Base-by-base conservation (phyloP, 768 basidiomycete genomes). In the Sporobolomyces roseus region DNA sequence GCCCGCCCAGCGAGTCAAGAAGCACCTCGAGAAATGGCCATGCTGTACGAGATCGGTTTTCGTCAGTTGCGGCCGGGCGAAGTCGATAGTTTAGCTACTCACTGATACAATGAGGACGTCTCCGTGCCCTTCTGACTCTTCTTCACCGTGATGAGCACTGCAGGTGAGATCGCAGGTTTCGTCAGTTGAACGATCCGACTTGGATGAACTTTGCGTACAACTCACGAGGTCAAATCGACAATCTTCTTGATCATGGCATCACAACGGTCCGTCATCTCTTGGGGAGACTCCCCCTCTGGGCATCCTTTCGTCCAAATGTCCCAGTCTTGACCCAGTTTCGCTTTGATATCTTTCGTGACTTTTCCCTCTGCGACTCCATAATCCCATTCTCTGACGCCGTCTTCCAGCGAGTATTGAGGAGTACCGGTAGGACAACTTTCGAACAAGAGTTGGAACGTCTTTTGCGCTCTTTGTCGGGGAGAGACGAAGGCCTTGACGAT, bases 71-170 rank as follows among this genome's bases (percentile, higher is more conserved):
- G n/a, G n/a, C n/a, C n/a, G n/a, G n/a, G n/a, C n/a, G n/a, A n/a
- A n/a, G n/a, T n/a, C n/a, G n/a, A n/a, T n/a, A n/a, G n/a, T n/a
- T n/a, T n/a, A n/a, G n/a, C n/a, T n/a, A n/a, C n/a, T n/a, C n/a
- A n/a, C n/a, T n/a, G 91, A 90, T 67, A 97, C 85, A 75, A 98
- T 88, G 66, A 93, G 83, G 14, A 92, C 87, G 74, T 96, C 91
- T 27, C 88, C 84, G 27, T 84, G 83, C 23, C 82, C 79, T 2
- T 85, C 85, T 54, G 87, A 84, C 73, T 90, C 88, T 52, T 84
- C 81, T 77, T 88, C 90, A 73, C 83, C 89, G 75, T 88, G 84
- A 75, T 88, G 85, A 16, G 85, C 85, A 65, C 90, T 85, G 87
- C 16, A 32, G 5, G 7, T 27, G 56, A 58, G 21, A n/a, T 17